Conservation (phyloP, 768 basidiomycete genomes). For the Hemileccinum rubropunctum region DNA sequence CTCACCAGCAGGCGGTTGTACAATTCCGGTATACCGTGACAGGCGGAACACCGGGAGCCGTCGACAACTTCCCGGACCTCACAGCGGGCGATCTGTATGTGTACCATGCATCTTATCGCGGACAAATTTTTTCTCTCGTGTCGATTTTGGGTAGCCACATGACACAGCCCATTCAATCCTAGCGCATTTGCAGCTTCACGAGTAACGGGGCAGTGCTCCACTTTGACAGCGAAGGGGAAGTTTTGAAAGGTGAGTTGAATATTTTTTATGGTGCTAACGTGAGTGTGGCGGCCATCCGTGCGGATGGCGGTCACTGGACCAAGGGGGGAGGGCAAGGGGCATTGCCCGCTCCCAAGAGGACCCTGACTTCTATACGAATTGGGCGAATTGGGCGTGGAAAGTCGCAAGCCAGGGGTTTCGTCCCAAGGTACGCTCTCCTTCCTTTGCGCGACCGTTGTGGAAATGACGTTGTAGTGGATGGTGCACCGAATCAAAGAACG, state of each 20-base stretch:
- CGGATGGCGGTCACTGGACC: neutral
- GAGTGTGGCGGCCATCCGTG: constrained; percentile 11
- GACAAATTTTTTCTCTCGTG: neutral
- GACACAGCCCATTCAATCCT: neutral
- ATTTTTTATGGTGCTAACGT: constrained; percentile 11
- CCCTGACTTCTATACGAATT: neutral
- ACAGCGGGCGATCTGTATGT: neutral
- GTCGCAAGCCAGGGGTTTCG: neutral
- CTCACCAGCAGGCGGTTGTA: neutral
- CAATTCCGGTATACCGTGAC: neutral
- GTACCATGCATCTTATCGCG: neutral
- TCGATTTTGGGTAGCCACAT: neutral
- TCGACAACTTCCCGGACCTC: neutral
- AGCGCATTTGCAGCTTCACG: neutral
- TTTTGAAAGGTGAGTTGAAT: neutral
- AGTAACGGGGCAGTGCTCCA: neutral
- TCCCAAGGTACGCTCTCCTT: neutral
- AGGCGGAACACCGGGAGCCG: constrained; percentile 1
- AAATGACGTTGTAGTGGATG: neutral
- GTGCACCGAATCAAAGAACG: neutral
- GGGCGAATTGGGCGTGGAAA: neutral
- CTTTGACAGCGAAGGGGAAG: neutral
- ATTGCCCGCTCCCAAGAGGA: neutral
- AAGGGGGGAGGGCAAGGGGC: constrained; percentile 6
- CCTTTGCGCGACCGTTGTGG: constrained; percentile 3